phyloP scores from a whole-genome alignment of 2,329 filamentous ascomycete species.

The Xylariaceae sp. region DNA sequence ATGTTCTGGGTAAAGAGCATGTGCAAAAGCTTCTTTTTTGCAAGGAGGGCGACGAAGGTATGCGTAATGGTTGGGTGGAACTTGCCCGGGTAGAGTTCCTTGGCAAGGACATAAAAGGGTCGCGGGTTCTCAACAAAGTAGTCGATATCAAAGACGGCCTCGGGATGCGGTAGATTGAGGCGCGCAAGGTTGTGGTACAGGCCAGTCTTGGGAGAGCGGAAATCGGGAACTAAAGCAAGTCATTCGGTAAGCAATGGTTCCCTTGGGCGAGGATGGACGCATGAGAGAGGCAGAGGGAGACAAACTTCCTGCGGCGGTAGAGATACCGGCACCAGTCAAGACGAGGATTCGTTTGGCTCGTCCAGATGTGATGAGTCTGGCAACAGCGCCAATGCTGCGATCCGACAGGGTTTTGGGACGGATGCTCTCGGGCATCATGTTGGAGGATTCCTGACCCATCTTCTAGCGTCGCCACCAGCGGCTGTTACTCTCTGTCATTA shows the following conservation, averaged over 20 bases:
- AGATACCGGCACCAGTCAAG: conserved; percentile 87
- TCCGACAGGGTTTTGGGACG: conserved; percentile 60
- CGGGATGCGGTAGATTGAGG: conserved; percentile 79
- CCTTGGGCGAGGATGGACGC: neutral
- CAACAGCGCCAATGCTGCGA: conserved; percentile 67
- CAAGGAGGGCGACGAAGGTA: conserved; percentile 77
- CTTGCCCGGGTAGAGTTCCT: conserved; percentile 85
- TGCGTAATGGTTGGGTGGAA: conserved; percentile 87
- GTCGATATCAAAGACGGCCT: conserved; percentile 88
- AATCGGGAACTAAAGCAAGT: conserved; percentile 68
- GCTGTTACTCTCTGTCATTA: conserved; percentile 14
- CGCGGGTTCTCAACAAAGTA: conserved; percentile 81
- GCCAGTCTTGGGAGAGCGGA: conserved; percentile 86
- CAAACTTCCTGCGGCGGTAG: conserved; percentile 62
- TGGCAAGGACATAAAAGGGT: conserved; percentile 88
- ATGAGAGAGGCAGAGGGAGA: neutral
- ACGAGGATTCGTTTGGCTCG: conserved; percentile 69
- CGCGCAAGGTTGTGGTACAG: conserved; percentile 88
- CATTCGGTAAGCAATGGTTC: conserved; percentile 1
- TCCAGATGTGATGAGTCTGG: conserved; percentile 71
- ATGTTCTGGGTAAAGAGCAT: conserved; percentile 98
- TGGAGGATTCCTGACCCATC: conserved; percentile 85
- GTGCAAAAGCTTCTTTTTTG: conserved; percentile 69
- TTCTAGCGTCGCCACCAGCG: conserved; percentile 35
- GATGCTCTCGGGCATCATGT: conserved; percentile 57